Conservation (phyloP, 306 rosid genomes). For the Phaseolus lunatus region DNA sequence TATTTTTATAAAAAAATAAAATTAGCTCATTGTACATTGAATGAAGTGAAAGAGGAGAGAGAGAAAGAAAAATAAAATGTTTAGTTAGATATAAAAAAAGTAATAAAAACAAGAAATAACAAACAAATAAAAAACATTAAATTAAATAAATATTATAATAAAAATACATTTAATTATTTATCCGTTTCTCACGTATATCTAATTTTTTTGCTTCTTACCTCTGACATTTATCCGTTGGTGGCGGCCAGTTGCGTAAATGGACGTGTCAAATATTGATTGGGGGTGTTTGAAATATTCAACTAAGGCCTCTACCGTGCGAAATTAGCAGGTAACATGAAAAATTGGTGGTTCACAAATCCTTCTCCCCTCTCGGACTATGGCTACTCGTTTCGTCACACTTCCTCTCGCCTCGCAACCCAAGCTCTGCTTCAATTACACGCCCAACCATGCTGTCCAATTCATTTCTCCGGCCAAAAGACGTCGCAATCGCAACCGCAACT, state of each 20-base stretch:
- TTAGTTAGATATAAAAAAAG: too few species aligned
- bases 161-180: too few species aligned
- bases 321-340: slow-evolving; percentile 20
- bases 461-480: slow-evolving; percentile 44
- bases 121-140: too few species aligned
- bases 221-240: not conserved
- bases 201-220: too few species aligned
- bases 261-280: slow-evolving; percentile 40
- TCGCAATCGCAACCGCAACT: slow-evolving; percentile 32
- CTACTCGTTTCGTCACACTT: slow-evolving; percentile 52
- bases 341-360: slow-evolving; percentile 23
- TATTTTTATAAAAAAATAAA: too few species aligned
- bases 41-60: too few species aligned
- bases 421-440: slow-evolving; percentile 44
- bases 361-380: slow-evolving; percentile 48
- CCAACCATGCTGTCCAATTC: slow-evolving; percentile 52
- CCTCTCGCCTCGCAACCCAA: slow-evolving; percentile 54
- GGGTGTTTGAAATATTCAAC: not conserved
- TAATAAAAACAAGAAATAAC: too few species aligned
- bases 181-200: too few species aligned
- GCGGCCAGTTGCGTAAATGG: not conserved
- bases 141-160: too few species aligned
- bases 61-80: too few species aligned
- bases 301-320: slow-evolving; percentile 31
- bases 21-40: too few species aligned